A percentile compares a stretch with the other conserved stretches of the same genome.
Conservation (phyloP, 441 rosid species). For the Gossypium schwendimanii region DNA sequence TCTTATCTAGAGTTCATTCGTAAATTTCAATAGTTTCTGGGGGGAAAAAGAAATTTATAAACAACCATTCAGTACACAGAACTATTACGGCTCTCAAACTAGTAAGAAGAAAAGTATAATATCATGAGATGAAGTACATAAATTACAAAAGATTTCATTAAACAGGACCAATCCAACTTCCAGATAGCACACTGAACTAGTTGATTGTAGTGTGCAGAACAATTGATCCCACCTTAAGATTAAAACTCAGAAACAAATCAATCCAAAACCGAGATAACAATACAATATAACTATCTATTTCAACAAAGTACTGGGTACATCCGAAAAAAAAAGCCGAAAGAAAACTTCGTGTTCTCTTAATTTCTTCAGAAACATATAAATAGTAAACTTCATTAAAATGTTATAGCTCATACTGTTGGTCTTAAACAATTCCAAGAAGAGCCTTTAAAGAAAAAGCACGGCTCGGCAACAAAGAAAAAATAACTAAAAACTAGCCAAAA, state of each 20-base stretch:
- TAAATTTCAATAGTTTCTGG: not conserved
- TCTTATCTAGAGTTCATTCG: not conserved
- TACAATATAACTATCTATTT: not conserved
- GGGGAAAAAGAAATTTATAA: not conserved
- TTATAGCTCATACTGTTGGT: not conserved
- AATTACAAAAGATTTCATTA: constrained; percentile 1
- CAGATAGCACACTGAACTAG: not conserved
- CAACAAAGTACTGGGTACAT: not conserved
- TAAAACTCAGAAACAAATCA: not conserved
- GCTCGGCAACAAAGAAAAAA: not conserved
- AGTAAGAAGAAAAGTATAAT: not conserved
- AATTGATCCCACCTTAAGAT: not conserved
- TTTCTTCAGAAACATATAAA: not conserved
- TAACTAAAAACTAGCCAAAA: not conserved
- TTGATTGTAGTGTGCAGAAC: not conserved
- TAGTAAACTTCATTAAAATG: not conserved
- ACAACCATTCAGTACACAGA: not conserved
- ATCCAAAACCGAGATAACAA: not conserved
- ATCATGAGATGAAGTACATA: not conserved
- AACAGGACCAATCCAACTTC: not conserved
- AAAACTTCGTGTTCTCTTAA: not conserved
- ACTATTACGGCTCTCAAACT: not conserved
- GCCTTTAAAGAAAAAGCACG: not conserved
- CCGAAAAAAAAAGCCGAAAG: not conserved
- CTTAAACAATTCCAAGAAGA: not conserved